A percentile compares a stretch with the other conserved stretches of the same genome.
Evolutionary conservation across 352 stramenopile genomes (phyloP).

Genomic region (Phytophthora cryptogea): DNA sequence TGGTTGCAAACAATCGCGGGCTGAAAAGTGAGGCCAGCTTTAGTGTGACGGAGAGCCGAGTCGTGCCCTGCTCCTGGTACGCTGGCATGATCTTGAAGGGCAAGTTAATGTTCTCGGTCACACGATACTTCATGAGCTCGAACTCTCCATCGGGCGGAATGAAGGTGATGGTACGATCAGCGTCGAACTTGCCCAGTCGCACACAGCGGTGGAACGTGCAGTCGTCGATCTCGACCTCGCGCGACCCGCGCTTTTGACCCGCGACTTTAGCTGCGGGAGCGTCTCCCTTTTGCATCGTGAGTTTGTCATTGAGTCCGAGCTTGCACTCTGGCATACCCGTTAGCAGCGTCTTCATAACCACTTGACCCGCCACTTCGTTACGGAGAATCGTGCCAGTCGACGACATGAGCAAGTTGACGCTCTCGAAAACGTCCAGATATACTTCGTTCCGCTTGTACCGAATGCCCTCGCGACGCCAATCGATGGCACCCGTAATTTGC

Average conservation of each 20-base stretch:
- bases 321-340: conserved; percentile 99
- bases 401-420: conserved; percentile 96
- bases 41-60: conserved; percentile 77
- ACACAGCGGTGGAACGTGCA: conserved; percentile 99
- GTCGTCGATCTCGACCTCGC: conserved; percentile 95
- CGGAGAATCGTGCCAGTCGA: conserved; percentile 93
- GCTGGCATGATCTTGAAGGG: conserved; percentile 98
- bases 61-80: conserved; percentile 94
- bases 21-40: conserved; percentile 94
- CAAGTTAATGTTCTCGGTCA: conserved; percentile 98
- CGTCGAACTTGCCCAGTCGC: conserved; percentile 97
- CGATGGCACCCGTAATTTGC: conserved; percentile 90
- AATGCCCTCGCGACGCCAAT: conserved; percentile 95
- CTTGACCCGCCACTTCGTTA: conserved; percentile 96
- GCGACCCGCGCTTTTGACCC: conserved; percentile 71
- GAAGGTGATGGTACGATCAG: conserved; percentile 97
- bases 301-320: conserved; percentile 98
- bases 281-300: conserved; percentile 97
- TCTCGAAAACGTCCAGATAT: conserved; percentile 98
- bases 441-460: conserved; percentile 99
- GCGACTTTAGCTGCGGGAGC: conserved; percentile 53
- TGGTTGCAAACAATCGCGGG: conserved; percentile 95
- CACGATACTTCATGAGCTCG: conserved; percentile 98
- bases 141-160: conserved; percentile 99
- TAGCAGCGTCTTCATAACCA: conserved; percentile 98